These are phyloP conservation scores for Fusarium sp. DNA, from an alignment of 2,329 filamentous ascomycete species.

Conservation along the genomic window DNA sequence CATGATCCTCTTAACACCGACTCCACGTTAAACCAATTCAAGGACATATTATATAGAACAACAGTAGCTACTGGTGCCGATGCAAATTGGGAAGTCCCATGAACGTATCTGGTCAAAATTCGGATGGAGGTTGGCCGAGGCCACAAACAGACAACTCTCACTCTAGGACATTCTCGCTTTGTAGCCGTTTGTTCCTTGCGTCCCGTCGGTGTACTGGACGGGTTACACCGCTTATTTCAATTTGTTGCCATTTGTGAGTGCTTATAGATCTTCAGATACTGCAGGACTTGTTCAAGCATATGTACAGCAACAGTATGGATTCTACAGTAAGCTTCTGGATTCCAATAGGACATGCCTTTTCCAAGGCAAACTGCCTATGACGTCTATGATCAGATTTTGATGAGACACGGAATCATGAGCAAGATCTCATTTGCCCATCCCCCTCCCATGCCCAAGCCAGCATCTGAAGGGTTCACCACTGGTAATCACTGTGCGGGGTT, in stretches of 20 bases:
- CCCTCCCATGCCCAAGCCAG: not conserved
- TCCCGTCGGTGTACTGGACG: too few relatives aligned
- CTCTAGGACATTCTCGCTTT: accelerated
- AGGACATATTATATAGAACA: accelerated
- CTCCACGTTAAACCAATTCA: not conserved
- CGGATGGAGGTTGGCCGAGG: not conserved
- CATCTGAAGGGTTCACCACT: not conserved
- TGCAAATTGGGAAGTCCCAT: not conserved
- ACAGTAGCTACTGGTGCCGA: not conserved
- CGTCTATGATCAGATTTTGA: not conserved
- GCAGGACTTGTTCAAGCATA: too few relatives aligned
- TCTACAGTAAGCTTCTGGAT: too few relatives aligned
- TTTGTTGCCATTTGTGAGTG: not conserved
- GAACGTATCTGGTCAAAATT: too few relatives aligned
- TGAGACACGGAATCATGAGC: not conserved
- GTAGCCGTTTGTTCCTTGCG: accelerated
- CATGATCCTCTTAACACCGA: not conserved
- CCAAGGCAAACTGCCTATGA: not conserved
- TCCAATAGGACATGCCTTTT: accelerated
- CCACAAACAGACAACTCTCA: not conserved
- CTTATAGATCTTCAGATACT: not conserved
- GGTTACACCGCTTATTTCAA: not conserved
- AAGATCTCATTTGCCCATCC: not conserved
- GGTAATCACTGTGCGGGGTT: not conserved
- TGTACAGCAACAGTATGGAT: not conserved